Base-by-base conservation (phyloP, 2,329 filamentous ascomycete species). In the Aspergillus niger region DNA sequence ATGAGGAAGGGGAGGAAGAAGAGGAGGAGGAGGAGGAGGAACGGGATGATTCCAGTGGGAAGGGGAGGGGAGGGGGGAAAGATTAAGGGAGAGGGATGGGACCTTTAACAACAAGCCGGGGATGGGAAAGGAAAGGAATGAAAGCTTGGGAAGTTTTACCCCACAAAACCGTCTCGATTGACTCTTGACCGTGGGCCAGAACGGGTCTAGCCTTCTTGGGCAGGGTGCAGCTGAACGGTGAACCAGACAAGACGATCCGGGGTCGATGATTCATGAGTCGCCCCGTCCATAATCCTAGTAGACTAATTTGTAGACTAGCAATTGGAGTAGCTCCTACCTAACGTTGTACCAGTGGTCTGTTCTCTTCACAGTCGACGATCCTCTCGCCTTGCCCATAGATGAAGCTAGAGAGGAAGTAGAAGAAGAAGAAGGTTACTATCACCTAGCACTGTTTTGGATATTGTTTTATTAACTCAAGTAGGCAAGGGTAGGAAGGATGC, bases 101-200 rank as follows among this genome's bases (percentile, higher is more conserved):
- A n/a, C 41, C 43, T 28, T 30, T 36, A 49, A 24, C 28, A 36
- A 32, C n/a, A 51, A 48, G 20, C 36, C 11, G 13, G 32, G 36
- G 26, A 17, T 20, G 39, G 28, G 28, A 32, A 20, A 15, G 39
- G 30, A 43, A 48, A 49, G n/a, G 36, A 30, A 28, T 38, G 17
- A 20, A 26, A 54, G 43, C 48, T 55, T 52, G 55, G 28, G 20
- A 30, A 11, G 32, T 58, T 63, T 66, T 60, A 59, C 61, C 59
- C 60, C 67, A 64, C 63, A 65, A 59, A 61, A 57, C 10, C 32
- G 58, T 56, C 58, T 57, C 56, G 55, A 54, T 58, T 36, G 32
- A 36, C 32, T 36, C 32, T 48, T 69, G 61, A 70, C 67, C 67
- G 67, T 63, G 62, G 61, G 61, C 65, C 61, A 64, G 52, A 63